A percentile compares a stretch with the other conserved stretches of the same genome.
These are phyloP conservation scores for Fimicolochytrium jonesii DNA, from an alignment of 192 early-diverging fungal species.

Conservation along the genomic window DNA sequence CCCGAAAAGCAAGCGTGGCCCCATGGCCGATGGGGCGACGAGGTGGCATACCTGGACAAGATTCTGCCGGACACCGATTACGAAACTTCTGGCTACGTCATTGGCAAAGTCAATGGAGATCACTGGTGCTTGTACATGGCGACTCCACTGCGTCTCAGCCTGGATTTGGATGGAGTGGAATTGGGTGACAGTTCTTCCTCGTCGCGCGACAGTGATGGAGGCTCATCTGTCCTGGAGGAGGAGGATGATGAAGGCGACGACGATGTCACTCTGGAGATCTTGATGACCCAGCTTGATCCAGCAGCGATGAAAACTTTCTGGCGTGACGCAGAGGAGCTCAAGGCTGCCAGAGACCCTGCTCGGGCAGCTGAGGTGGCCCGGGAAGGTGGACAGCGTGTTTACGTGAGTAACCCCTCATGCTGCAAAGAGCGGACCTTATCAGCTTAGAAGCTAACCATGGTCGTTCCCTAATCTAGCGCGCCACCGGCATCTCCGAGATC, in stretches of 20 bases:
- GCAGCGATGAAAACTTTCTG: conserved; percentile 77
- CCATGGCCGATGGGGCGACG: conserved; percentile 88
- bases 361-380: conserved; percentile 35
- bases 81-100: conserved; percentile 74
- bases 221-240: conserved; percentile 13
- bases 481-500: conserved; percentile 74
- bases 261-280: conserved; percentile 92
- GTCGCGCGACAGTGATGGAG: conserved; percentile 28
- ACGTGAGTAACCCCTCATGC: conserved; percentile 14
- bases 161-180: conserved; percentile 45
- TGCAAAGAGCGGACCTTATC: too few species aligned
- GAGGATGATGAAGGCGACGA: conserved; percentile 50
- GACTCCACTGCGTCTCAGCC: conserved; percentile 51
- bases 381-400: conserved; percentile 34
- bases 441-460: too few species aligned
- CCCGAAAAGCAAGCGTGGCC: conserved; percentile 84
- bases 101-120: conserved; percentile 91
- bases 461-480: too few species aligned
- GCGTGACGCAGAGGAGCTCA: conserved; percentile 49
- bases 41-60: conserved; percentile 65
- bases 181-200: conserved; percentile 9
- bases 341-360: conserved; percentile 54
- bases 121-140: conserved; percentile 95
- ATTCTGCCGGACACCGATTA: conserved; percentile 39
- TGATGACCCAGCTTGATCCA: conserved; percentile 90